These are phyloP conservation scores for Talaromyces sp. DNA, from an alignment of 2,329 filamentous ascomycete genomes.

Conservation along the genomic window DNA sequence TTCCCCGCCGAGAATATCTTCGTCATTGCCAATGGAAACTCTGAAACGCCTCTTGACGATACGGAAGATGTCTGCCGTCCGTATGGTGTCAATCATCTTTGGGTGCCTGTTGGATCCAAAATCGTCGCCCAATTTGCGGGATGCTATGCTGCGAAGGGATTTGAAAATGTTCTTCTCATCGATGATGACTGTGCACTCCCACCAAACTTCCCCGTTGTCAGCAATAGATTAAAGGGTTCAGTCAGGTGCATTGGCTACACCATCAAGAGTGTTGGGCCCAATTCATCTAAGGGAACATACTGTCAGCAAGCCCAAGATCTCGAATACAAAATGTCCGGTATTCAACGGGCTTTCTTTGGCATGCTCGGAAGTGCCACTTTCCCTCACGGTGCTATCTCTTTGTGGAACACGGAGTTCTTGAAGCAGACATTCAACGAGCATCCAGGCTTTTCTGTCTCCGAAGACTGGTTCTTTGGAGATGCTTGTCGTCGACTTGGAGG, in stretches of 20 bases:
- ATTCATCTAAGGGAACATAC: conserved; percentile 38
- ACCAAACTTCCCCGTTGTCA: conserved; percentile 52
- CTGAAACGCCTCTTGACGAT: conserved; percentile 49
- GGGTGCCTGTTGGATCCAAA: conserved; percentile 54
- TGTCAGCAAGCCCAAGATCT: conserved; percentile 55
- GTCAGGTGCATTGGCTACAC: conserved; percentile 54
- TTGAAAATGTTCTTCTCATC: conserved; percentile 52
- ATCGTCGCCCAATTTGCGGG: conserved; percentile 56
- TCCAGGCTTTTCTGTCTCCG: conserved; percentile 54
- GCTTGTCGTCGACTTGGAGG: conserved; percentile 49
- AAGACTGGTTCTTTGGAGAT: conserved; percentile 59
- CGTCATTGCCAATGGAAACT: conserved; percentile 54
- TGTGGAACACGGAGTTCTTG: conserved; percentile 54
- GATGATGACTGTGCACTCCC: conserved; percentile 55
- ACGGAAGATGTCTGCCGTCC: conserved; percentile 50
- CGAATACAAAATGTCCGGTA: conserved; percentile 56
- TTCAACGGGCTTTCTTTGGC: conserved; percentile 50
- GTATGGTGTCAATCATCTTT: conserved; percentile 53
- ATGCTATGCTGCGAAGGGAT: conserved; percentile 49
- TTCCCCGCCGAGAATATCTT: conserved; percentile 52
- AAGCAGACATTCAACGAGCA: conserved; percentile 52
- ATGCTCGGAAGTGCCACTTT: conserved; percentile 53
- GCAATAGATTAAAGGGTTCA: conserved; percentile 44
- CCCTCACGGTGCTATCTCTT: conserved; percentile 55
- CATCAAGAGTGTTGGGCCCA: conserved; percentile 49